Conservation (phyloP, 768 basidiomycete genomes). For the Sutorius australiensis region DNA sequence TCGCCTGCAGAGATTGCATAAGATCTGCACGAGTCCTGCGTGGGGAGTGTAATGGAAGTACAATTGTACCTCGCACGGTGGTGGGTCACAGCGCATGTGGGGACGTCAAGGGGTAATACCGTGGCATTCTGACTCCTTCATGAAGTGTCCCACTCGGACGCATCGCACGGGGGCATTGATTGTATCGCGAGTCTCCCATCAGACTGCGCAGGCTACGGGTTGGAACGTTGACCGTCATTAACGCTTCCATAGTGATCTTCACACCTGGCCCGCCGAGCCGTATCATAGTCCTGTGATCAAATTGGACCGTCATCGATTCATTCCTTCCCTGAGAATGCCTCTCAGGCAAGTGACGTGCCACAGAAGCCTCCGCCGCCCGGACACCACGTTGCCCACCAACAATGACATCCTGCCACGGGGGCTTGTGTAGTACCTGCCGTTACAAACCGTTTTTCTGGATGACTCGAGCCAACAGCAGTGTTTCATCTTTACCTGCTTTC, state of each 20-base stretch:
- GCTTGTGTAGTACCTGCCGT: not conserved
- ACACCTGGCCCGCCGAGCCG: not conserved
- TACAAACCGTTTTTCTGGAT: not conserved
- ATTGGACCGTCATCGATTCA: not conserved
- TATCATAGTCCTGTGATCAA: not conserved
- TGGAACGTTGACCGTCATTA: not conserved
- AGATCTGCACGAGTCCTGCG: conserved; percentile 8
- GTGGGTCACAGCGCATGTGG: conserved; percentile 7
- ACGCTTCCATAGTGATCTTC: conserved; percentile 1
- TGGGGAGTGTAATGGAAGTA: conserved; percentile 22
- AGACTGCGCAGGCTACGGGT: not conserved
- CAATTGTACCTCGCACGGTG: not conserved
- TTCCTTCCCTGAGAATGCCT: conserved; percentile 5
- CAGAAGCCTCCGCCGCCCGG: not conserved
- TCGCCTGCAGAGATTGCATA: conserved; percentile 12
- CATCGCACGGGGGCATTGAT: not conserved
- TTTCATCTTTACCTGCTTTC: not conserved
- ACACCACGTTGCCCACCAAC: conserved; percentile 11
- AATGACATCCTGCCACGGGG: not conserved
- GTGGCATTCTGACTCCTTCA: not conserved
- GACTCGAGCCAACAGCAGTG: not conserved
- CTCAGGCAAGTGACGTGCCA: not conserved
- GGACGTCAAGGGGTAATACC: not conserved
- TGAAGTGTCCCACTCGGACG: not conserved
- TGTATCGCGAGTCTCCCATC: not conserved